These are phyloP conservation scores for Russula dissimulans DNA, from an alignment of 768 basidiomycete genomes.

Conservation along the genomic window DNA sequence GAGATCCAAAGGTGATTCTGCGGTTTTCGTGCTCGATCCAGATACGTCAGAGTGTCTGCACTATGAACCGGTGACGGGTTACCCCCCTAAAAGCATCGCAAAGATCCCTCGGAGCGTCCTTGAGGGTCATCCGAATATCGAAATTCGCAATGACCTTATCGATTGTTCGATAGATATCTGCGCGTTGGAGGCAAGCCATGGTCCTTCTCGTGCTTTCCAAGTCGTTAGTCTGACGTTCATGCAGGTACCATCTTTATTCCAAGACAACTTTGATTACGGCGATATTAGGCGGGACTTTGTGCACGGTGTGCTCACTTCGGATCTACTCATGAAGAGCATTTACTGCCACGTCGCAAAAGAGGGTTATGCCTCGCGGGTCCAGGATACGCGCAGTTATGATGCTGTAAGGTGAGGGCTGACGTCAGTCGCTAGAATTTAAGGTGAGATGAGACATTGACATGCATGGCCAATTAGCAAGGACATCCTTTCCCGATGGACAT, in stretches of 20 bases:
- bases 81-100: slow-evolving; percentile 52
- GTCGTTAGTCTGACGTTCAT: background rate
- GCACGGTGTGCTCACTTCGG: slow-evolving; percentile 88
- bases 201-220: background rate
- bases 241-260: slow-evolving; percentile 90
- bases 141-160: slow-evolving; percentile 81
- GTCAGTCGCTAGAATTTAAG: background rate
- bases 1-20: slow-evolving; percentile 64
- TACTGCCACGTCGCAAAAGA: slow-evolving; percentile 82
- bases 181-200: slow-evolving; percentile 60
- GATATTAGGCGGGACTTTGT: slow-evolving; percentile 91
- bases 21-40: slow-evolving; percentile 70
- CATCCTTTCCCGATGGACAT: slow-evolving; percentile 87
- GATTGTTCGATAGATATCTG: slow-evolving; percentile 90
- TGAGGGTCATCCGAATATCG: slow-evolving; percentile 63
- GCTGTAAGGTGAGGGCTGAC: slow-evolving; percentile 56
- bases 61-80: slow-evolving; percentile 68
- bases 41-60: slow-evolving; percentile 75
- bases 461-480: slow-evolving; percentile 55
- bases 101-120: slow-evolving; percentile 75
- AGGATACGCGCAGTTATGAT: slow-evolving; percentile 88
- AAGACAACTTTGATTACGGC: slow-evolving; percentile 97
- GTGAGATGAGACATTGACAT: background rate
- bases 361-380: slow-evolving; percentile 88
- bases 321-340: slow-evolving; percentile 90